Percentiles rank a stretch among this genome's conserved stretches.
These are phyloP conservation scores for Xylaria longipes DNA, from an alignment of 495 filamentous ascomycete genomes.

Conservation along the genomic window DNA sequence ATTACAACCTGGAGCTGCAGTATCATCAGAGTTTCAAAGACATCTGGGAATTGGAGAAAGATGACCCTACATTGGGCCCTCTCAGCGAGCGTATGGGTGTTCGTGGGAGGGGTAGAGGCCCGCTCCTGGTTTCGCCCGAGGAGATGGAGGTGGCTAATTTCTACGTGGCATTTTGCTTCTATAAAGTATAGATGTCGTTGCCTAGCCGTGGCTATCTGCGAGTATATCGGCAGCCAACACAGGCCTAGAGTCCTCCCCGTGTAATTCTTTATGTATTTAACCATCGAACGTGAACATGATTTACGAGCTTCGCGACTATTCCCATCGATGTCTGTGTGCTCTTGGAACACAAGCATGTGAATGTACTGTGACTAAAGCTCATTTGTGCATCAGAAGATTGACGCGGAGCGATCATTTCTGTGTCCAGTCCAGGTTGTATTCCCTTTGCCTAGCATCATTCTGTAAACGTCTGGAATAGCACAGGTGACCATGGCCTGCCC, in stretches of 20 bases:
- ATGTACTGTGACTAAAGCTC: not conserved
- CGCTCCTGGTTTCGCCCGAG: conserved; percentile 71
- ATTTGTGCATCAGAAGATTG: too few relatives aligned
- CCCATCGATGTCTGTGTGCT: not conserved
- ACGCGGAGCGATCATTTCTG: too few relatives aligned
- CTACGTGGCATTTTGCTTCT: conserved; percentile 93
- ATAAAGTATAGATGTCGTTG: conserved; percentile 70
- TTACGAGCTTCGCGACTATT: not conserved
- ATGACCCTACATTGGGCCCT: conserved; percentile 76
- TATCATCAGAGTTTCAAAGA: conserved; percentile 90
- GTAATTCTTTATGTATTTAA: not conserved
- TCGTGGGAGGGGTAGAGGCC: conserved; percentile 69
- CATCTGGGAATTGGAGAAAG: conserved; percentile 88
- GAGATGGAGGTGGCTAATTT: conserved; percentile 92
- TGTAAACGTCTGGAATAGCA: not conserved
- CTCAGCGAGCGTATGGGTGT: conserved; percentile 96
- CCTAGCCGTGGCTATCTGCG: not conserved
- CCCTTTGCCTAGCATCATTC: not conserved
- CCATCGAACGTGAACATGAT: not conserved
- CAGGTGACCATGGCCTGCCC: not conserved
- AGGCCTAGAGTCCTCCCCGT: not conserved
- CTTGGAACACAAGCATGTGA: not conserved
- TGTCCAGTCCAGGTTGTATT: not conserved
- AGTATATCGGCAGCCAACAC: not conserved
- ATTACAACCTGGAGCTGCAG: conserved; percentile 93